Evolutionary conservation across 768 basidiomycete genomes (phyloP).

Genomic region (Ramaria rubella): DNA sequence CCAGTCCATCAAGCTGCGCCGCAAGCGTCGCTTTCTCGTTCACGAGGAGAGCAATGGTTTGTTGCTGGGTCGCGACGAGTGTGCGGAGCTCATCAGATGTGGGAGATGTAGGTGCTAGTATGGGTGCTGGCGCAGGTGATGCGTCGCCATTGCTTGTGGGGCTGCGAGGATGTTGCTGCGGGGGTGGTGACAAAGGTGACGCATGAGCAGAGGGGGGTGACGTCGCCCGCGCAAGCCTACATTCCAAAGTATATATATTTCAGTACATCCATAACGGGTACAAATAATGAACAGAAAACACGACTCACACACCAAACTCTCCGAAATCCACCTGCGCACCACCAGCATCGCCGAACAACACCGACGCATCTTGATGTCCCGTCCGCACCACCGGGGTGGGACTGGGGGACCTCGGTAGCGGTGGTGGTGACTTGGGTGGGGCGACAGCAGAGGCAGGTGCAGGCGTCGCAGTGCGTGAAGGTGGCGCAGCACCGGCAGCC

Average conservation of each 20-base stretch:
- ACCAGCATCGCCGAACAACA: conserved; percentile 17
- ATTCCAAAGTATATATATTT: conserved; percentile 17
- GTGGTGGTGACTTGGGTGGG: too few relatives aligned
- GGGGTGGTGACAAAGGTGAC: neutral
- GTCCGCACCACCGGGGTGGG: conserved; percentile 38
- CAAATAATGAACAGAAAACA: conserved; percentile 18
- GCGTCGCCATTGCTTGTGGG: too few relatives aligned
- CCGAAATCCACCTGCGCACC: conserved; percentile 34
- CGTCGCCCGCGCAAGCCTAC: neutral
- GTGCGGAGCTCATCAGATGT: conserved; percentile 23
- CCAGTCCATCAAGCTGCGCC: conserved; percentile 47
- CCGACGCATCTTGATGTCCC: conserved; percentile 22
- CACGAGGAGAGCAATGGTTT: conserved; percentile 72
- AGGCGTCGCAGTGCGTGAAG: too few relatives aligned
- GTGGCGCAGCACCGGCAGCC: conserved; percentile 22
- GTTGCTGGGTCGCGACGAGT: conserved; percentile 42
- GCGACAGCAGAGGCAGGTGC: too few relatives aligned
- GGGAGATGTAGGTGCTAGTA: neutral
- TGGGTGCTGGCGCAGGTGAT: neutral
- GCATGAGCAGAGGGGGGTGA: neutral
- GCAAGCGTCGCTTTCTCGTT: conserved; percentile 60
- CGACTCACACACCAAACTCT: conserved; percentile 59
- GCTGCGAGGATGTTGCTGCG: neutral
- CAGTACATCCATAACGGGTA: conserved; percentile 19
- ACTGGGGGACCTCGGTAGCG: conserved; percentile 21